Percentiles rank a stretch among this genome's conserved stretches.
Evolutionary conservation across 2,329 filamentous ascomycete genomes (phyloP).

Genomic region (Fusarium longipes): DNA sequence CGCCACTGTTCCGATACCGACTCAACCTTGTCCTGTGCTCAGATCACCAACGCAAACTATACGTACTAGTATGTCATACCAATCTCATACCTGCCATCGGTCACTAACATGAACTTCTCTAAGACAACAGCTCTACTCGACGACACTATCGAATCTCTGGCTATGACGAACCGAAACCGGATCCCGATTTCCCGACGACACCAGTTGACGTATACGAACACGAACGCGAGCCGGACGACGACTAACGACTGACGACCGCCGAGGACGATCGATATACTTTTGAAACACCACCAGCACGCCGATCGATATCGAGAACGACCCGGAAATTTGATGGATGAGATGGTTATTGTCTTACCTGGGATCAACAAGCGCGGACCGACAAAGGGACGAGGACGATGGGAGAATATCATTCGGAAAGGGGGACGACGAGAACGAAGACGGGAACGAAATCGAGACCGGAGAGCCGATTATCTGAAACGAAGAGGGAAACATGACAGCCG

Average conservation of each 20-base stretch:
- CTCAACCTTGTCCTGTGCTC: too few species aligned
- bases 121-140: neutral
- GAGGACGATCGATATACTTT: too few species aligned
- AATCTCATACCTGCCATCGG: accelerated
- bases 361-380: too few species aligned
- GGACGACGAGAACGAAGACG: neutral
- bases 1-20: neutral
- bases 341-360: too few species aligned
- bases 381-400: too few species aligned
- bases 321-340: too few species aligned
- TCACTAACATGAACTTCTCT: neutral
- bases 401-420: too few species aligned
- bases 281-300: too few species aligned
- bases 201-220: neutral
- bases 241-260: neutral
- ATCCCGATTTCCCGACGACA: neutral
- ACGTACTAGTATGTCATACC: neutral
- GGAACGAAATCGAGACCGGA: neutral
- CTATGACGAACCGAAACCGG: too few species aligned
- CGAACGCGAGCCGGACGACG: neutral
- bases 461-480: neutral
- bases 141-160: neutral
- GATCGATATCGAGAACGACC: neutral
- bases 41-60: neutral
- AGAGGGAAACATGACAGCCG: neutral